These are phyloP conservation scores for Reutealis trisperma DNA, from an alignment of 345 rosid genomes.

Conservation along the genomic window DNA sequence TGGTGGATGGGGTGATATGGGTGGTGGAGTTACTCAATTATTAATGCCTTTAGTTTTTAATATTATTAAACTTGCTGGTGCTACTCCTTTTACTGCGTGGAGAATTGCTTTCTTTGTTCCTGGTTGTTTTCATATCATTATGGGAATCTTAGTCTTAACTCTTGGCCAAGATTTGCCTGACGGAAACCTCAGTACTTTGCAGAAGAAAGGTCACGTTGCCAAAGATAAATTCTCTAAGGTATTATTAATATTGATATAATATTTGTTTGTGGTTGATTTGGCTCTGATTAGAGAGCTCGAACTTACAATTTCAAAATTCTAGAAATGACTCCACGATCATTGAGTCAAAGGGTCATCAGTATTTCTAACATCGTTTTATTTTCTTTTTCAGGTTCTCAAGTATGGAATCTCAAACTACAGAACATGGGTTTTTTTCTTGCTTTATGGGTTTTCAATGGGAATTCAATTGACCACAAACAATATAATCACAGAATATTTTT, in stretches of 20 bases:
- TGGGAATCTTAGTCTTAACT: slow-evolving; percentile 67
- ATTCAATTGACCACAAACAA: slow-evolving; percentile 75
- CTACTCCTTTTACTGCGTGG: slow-evolving; percentile 87
- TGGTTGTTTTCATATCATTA: slow-evolving; percentile 65
- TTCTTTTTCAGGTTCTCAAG: slow-evolving; percentile 63
- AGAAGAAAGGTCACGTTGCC: slow-evolving; percentile 68
- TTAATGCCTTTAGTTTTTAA: slow-evolving; percentile 82
- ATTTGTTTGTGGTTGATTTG: no score
- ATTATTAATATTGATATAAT: no score
- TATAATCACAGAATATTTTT: slow-evolving; percentile 83
- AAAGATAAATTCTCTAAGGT: slow-evolving; percentile 81
- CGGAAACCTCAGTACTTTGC: slow-evolving; percentile 66
- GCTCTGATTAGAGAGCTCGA: no score
- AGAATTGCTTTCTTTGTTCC: slow-evolving; percentile 88
- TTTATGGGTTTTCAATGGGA: slow-evolving; percentile 85
- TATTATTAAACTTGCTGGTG: slow-evolving; percentile 47
- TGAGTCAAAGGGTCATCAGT: no score
- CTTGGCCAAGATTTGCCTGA: slow-evolving; percentile 92
- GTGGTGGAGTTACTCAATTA: slow-evolving; percentile 86
- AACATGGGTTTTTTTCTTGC: slow-evolving; percentile 84
- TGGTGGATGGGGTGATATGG: slow-evolving; percentile 95
- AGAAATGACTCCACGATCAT: no score
- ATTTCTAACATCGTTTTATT: neutral
- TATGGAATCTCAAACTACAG: slow-evolving; percentile 78
- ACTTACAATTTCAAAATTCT: no score